Percentiles rank a stretch among this genome's conserved stretches.
phyloP scores from a whole-genome alignment of 495 filamentous ascomycete species.

The Aspergillus diversus region DNA sequence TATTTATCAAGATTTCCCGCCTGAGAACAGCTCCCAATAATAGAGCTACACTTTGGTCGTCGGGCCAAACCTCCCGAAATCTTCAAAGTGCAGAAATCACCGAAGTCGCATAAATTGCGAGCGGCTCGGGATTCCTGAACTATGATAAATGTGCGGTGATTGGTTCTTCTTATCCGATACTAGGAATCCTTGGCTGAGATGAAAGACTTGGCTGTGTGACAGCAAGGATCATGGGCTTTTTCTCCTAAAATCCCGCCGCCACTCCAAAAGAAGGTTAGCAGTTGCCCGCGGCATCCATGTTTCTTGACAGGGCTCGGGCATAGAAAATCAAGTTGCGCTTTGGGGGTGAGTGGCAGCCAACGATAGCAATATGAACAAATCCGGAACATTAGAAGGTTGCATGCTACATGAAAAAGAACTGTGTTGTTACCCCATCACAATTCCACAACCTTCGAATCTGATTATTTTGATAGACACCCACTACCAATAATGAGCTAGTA shows the following conservation, averaged over 20 bases:
- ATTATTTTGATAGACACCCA: not conserved
- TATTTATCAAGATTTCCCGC: too few species aligned
- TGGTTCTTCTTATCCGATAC: slow-evolving; percentile 13
- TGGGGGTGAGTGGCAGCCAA: not conserved
- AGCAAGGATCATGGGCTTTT: slow-evolving; percentile 4
- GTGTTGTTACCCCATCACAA: too few species aligned
- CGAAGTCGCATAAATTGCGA: slow-evolving; percentile 17
- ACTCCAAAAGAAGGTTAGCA: not conserved
- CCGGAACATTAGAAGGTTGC: not conserved
- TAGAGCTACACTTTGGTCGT: not conserved
- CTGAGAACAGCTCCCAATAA: not conserved
- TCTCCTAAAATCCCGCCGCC: not conserved
- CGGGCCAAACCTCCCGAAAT: not conserved
- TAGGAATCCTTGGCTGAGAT: slow-evolving; percentile 4
- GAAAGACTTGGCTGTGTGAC: slow-evolving; percentile 11
- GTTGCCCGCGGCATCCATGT: not conserved
- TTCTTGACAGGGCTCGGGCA: not conserved
- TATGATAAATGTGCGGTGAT: not conserved
- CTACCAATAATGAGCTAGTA: not conserved
- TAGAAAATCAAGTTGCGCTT: not conserved
- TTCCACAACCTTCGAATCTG: too few species aligned
- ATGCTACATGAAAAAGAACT: too few species aligned
- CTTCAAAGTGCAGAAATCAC: slow-evolving; percentile 1
- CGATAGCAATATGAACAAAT: not conserved
- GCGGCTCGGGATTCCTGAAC: slow-evolving; percentile 8